Conservation (phyloP, 352 stramenopile species). For the Phytophthora hibernalis region DNA sequence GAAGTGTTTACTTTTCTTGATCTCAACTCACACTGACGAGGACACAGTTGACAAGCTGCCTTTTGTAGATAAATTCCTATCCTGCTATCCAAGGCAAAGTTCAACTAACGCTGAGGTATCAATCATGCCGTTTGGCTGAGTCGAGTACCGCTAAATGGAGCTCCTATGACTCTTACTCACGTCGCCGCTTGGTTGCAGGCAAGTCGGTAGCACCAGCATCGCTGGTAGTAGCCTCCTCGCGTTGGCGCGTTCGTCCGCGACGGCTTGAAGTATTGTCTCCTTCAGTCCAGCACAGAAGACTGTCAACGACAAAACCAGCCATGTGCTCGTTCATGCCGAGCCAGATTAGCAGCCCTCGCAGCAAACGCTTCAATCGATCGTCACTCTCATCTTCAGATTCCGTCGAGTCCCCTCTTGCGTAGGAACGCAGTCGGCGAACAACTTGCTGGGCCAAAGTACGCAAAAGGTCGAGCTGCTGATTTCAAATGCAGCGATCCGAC, state of each 20-base stretch:
- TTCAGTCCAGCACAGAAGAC: conserved; percentile 44
- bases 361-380: conserved; percentile 41
- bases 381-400: conserved; percentile 37
- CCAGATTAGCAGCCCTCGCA: conserved; percentile 46
- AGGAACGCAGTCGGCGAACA: conserved; percentile 47
- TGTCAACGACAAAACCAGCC: conserved; percentile 55
- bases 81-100: conserved; percentile 26
- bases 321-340: conserved; percentile 54
- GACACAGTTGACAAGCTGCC: conserved; percentile 23
- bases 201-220: conserved; percentile 6
- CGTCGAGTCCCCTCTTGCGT: conserved; percentile 41
- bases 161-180: conserved; percentile 26
- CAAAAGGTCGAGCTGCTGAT: conserved; percentile 52
- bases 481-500: conserved; percentile 54
- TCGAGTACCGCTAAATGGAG: background rate
- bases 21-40: background rate
- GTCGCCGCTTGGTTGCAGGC: conserved; percentile 42
- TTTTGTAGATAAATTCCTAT: conserved; percentile 35
- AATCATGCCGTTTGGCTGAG: background rate
- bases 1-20: background rate
- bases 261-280: conserved; percentile 12
- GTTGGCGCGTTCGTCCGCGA: conserved; percentile 33
- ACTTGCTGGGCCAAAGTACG: conserved; percentile 61
- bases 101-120: background rate
- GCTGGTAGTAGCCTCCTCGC: conserved; percentile 22